Evolutionary conservation across 176 grass and related monocot species (phyloP), one percentile per base, ranked within the genome.

Genomic region (Olyra latifolia): DNA sequence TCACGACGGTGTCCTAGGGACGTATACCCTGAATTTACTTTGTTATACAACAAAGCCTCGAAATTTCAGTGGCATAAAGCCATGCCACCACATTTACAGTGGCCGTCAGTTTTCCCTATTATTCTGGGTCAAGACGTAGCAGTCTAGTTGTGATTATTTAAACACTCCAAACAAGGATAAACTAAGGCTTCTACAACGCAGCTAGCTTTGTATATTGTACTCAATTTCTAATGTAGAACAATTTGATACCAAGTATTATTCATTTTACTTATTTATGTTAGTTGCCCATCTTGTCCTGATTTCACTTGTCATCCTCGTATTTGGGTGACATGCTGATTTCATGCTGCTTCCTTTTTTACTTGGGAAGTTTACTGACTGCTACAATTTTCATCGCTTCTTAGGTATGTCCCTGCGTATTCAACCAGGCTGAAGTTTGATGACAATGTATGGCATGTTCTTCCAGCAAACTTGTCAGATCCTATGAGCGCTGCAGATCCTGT

Each of bases 341-440:
- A 15, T 71, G 28, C 39, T 50, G 22, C 53, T 10, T 77, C 23
- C 48, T 61, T 74, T 58, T 39, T 66, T n/a, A n/a, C 8, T 8
- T 57, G 54, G 17, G 16, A 70, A 40, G 40, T 58, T 69, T 23
- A 77, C 60, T 87, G 75, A 73, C 67, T 78, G 30, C 76, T 79
- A 4, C 23, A 59, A 47, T n/a, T 29, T 71, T 17, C 27, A 19
- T 80, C 67, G 70, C 17, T 60, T 85, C 66, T 46, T 82, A 99
- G 96, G 84, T 99, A 99, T 28, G 86, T 95, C 40, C 92, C 96
- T 78, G 88, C 96, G 15, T 99, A 93, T 78, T 99, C 96, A 22
- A 99, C 96, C 41, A 71, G 90, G 83, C 86, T 99, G 77, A 93
- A 82, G 62, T 88, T 84, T 39, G 87, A 91, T 71, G 83, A 86